Conservation (phyloP, 2,329 filamentous ascomycete species). For the Sporothrix pseudoabietina region DNA sequence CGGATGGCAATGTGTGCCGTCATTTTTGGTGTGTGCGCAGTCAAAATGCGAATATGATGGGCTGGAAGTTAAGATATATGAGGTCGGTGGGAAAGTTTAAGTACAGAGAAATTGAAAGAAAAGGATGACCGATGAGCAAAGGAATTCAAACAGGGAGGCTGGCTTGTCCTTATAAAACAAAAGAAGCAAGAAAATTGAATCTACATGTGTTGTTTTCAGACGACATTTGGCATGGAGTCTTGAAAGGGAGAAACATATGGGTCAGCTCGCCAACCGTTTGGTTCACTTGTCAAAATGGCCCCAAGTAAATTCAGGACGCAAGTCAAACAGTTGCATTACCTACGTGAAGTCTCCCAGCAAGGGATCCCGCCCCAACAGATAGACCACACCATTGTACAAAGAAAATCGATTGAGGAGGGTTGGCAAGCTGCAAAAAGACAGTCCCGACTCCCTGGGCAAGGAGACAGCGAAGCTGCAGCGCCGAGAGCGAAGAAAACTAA, state of each 20-base stretch:
- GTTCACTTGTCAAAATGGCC: not conserved
- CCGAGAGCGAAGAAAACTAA: too few relatives aligned
- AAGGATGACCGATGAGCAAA: too few relatives aligned
- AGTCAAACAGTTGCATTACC: not conserved
- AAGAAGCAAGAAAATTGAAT: not conserved
- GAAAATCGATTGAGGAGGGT: not conserved
- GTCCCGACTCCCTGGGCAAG: not conserved
- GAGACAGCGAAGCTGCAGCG: not conserved
- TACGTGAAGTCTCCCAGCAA: not conserved
- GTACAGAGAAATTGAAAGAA: not conserved
- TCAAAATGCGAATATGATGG: not conserved
- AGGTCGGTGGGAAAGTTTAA: not conserved
- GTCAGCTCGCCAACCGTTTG: constrained; percentile 15
- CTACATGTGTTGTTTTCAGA: not conserved
- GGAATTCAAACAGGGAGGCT: not conserved
- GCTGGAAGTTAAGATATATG: too few relatives aligned
- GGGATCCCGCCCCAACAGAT: not conserved
- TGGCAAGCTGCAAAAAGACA: not conserved
- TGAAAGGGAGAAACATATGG: constrained; percentile 4
- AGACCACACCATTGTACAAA: not conserved
- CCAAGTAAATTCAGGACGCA: not conserved
- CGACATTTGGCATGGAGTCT: constrained; percentile 5
- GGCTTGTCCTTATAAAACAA: not conserved
- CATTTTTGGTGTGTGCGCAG: not conserved
- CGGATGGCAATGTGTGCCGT: not conserved